Base-by-base conservation (phyloP, 805 yeast species). In the Jamesozyma rosinii region DNA sequence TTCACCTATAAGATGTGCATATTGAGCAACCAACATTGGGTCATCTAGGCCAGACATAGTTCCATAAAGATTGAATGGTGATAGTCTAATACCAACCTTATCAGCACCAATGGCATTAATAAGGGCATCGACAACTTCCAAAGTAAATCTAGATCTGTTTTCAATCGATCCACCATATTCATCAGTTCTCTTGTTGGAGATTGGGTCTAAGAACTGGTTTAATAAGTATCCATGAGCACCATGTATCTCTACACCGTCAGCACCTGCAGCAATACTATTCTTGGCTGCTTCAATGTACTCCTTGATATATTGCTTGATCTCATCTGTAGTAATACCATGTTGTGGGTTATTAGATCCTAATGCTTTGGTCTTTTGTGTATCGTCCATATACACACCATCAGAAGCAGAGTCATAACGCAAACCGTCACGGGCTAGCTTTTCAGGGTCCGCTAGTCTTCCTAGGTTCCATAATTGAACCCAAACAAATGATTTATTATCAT, bases 211-310 rank as follows among this genome's bases (percentile, higher is more conserved):
- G 51, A 81, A 79, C 58, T 76, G 75, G 58, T 71, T 68, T 35
- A 75, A 51, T 44, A 82, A 59, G 54, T 76, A 81, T 14, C 87
- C 85, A 55, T 80, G 78, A 14, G 86, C 86, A 33, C 67, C 67
- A 57, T 80, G 87, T 37, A 82, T 61, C 60, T 82, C 85, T 27
- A 81, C 72, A 48, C 78, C 79, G 58, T 81, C 85, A 39, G 68
- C 68, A 40, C 67, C 68, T 20, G 59, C 55, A 11, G 46, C 58
- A 32, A 65, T 44, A 14, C 60, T 44, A 34, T 55, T 59, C 50
- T 59, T 59, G 13, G 81, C 77, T 29, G 77, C 75, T 4, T 51
- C 48, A 5, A 66, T 72, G 49, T 59, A 77, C 37, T 68, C 66
- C 34, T 61, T 48, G 22, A 69, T 62, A 44, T 65, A 66, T 42